These are phyloP conservation scores for Pontederia paniculata DNA, from an alignment of 176 grass and related monocot genomes.

Conservation along the genomic window DNA sequence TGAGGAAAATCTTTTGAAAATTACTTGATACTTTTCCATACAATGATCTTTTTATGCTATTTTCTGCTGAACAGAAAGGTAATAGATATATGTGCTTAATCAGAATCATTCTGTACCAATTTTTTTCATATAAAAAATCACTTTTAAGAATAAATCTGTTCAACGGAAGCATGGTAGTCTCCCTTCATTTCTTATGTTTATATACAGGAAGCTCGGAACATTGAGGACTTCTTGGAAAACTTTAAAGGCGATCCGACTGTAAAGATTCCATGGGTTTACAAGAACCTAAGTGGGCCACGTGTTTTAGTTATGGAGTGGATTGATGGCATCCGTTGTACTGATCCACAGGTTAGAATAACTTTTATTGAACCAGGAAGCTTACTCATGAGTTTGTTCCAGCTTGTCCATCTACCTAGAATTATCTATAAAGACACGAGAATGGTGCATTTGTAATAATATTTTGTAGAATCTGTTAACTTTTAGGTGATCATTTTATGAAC, in stretches of 20 bases:
- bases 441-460: background rate
- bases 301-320: slow-evolving; percentile 99
- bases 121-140: no score
- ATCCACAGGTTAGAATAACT: slow-evolving; percentile 53
- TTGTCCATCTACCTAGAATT: no score
- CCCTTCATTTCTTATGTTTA: background rate
- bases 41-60: no score
- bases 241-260: slow-evolving; percentile 97
- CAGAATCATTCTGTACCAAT: no score
- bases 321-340: slow-evolving; percentile 92
- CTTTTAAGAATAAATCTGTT: no score
- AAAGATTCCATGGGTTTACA: slow-evolving; percentile 92
- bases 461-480: slow-evolving; percentile 8
- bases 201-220: slow-evolving; percentile 83
- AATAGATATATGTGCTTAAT: no score
- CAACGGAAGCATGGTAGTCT: background rate
- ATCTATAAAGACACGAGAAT: background rate
- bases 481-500: no score
- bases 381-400: background rate
- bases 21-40: no score
- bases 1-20: no score
- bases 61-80: no score
- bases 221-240: slow-evolving; percentile 90
- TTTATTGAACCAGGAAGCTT: background rate
- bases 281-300: slow-evolving; percentile 53